phyloP scores from a whole-genome alignment of 2,329 filamentous ascomycete species.

The Colletotrichum tabaci region DNA sequence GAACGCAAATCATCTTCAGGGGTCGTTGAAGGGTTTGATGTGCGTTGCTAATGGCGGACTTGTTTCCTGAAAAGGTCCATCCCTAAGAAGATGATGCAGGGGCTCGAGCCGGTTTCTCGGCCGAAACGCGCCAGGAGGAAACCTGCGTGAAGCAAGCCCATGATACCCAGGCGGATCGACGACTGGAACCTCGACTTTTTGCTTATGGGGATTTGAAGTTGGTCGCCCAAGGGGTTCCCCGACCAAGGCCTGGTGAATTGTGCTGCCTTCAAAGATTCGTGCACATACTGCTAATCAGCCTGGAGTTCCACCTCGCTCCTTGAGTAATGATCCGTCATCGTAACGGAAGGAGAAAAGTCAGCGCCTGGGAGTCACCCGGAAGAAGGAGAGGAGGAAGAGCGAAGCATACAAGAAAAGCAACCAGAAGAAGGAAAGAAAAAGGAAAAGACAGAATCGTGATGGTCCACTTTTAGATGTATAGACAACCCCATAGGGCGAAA shows the following conservation, averaged over 20 bases:
- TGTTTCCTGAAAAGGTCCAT: neutral
- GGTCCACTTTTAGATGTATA: neutral
- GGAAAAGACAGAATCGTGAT: neutral
- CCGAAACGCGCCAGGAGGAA: neutral
- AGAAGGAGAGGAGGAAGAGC: too few relatives aligned
- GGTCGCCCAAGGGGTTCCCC: neutral
- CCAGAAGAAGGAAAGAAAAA: too few relatives aligned
- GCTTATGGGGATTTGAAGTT: neutral
- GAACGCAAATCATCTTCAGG: neutral
- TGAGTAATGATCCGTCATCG: neutral
- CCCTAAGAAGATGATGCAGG: neutral
- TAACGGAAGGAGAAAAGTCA: neutral
- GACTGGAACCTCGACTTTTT: neutral
- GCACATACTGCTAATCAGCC: neutral
- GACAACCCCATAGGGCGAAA: neutral
- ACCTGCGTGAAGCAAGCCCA: neutral
- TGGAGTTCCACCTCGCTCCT: neutral
- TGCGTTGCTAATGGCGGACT: neutral
- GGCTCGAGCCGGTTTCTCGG: neutral
- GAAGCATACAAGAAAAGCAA: too few relatives aligned
- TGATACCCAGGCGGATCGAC: neutral
- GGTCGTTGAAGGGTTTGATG: too few relatives aligned
- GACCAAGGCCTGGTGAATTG: neutral
- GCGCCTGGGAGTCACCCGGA: neutral
- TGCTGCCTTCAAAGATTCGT: conserved; percentile 4